Evolutionary conservation across 352 stramenopile genomes (phyloP).

Genomic region (Aphanomyces astaci): DNA sequence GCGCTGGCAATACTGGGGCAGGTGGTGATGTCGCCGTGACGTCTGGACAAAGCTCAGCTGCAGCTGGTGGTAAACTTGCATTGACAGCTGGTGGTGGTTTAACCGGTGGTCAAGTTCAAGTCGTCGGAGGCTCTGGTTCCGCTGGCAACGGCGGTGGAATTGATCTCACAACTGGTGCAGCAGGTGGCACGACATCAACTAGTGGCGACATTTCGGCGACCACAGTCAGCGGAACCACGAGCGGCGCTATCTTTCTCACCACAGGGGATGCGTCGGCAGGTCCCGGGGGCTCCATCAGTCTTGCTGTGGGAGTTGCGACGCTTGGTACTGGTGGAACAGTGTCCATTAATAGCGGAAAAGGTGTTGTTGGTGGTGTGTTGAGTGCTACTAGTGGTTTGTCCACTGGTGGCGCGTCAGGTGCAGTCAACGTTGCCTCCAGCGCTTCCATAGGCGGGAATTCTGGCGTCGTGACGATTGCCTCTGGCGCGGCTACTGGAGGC

Average conservation of each 20-base stretch:
- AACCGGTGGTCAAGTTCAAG: slow-evolving; percentile 63
- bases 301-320: slow-evolving; percentile 49
- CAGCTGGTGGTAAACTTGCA: background rate
- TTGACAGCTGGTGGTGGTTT: slow-evolving; percentile 38
- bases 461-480: background rate
- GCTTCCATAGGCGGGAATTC: background rate
- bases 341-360: background rate
- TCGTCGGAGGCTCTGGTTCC: slow-evolving; percentile 55
- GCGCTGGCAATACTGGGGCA: slow-evolving; percentile 27
- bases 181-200: slow-evolving; percentile 35
- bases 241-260: slow-evolving; percentile 43
- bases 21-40: slow-evolving; percentile 21
- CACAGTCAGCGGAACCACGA: slow-evolving; percentile 35
- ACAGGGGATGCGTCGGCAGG: slow-evolving; percentile 45
- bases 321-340: slow-evolving; percentile 42
- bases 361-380: slow-evolving; percentile 5
- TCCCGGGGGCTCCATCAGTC: slow-evolving; percentile 48
- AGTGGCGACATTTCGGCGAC: slow-evolving; percentile 42
- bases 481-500: background rate
- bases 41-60: background rate
- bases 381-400: background rate
- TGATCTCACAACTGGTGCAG: slow-evolving; percentile 30
- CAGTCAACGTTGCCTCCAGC: background rate
- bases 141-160: slow-evolving; percentile 50
- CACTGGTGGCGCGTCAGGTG: background rate